Evolutionary conservation across 2,329 filamentous ascomycete species (phyloP).

Genomic region (Trichoderma semiorbis): DNA sequence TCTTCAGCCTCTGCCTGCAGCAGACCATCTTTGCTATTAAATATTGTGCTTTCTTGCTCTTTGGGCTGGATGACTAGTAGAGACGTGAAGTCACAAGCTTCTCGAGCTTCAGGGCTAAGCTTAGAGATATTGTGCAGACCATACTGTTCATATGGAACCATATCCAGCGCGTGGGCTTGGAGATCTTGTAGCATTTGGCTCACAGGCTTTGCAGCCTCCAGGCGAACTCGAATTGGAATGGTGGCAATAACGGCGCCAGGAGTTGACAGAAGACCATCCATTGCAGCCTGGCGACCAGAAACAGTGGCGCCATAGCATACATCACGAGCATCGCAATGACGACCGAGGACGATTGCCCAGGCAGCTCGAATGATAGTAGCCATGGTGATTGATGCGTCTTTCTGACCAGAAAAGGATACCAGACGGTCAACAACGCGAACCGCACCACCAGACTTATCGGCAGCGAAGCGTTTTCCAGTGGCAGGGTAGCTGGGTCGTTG

Average conservation of each 20-base stretch:
- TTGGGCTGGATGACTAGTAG: constrained; percentile 15
- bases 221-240: constrained; percentile 19
- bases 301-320: constrained; percentile 13
- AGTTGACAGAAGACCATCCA: constrained; percentile 19
- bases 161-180: constrained; percentile 20
- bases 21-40: neutral
- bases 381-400: neutral
- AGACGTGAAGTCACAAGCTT: constrained; percentile 9
- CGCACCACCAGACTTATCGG: neutral
- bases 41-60: neutral
- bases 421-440: neutral
- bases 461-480: neutral
- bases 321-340: neutral
- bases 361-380: constrained; percentile 11
- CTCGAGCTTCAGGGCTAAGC: constrained; percentile 17
- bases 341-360: constrained; percentile 9
- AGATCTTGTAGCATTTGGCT: constrained; percentile 18
- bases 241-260: constrained; percentile 22
- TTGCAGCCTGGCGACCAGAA: constrained; percentile 19
- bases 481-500: constrained; percentile 6
- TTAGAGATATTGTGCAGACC: constrained; percentile 25
- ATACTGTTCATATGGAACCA: constrained; percentile 26
- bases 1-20: neutral
- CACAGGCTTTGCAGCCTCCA: constrained; percentile 16
- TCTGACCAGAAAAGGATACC: neutral